Evolutionary conservation across 2,329 filamentous ascomycete species (phyloP).

Genomic region (Exophiala lecanii-corni): DNA sequence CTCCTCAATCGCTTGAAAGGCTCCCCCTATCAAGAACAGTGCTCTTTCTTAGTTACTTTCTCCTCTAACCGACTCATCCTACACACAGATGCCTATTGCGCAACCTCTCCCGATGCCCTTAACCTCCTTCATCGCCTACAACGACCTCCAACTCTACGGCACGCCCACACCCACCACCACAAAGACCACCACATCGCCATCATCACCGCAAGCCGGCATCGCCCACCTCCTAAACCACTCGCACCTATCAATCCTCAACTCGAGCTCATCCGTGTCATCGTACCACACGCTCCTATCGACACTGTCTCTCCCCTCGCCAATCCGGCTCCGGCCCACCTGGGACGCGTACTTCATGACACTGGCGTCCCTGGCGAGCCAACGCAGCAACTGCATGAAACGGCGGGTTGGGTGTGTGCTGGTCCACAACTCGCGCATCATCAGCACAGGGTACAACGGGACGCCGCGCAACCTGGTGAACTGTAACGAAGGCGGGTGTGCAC

Average conservation of each 20-base stretch:
- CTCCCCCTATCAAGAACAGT: no score
- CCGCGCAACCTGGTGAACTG: conserved; percentile 85
- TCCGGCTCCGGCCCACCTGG: conserved; percentile 83
- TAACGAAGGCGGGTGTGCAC: conserved; percentile 80
- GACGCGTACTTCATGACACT: conserved; percentile 98
- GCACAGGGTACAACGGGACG: conserved; percentile 97
- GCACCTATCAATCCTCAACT: conserved; percentile 81
- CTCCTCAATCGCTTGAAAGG: no score
- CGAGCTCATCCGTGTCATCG: conserved; percentile 64
- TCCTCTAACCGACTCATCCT: no score
- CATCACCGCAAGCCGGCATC: conserved; percentile 52
- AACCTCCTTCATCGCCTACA: conserved; percentile 56
- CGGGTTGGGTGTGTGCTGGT: conserved; percentile 93
- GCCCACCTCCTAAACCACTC: conserved; percentile 76
- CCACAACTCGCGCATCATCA: conserved; percentile 72
- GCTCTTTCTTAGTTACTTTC: no score
- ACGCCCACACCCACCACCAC: conserved; percentile 15
- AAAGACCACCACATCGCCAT: conserved; percentile 2
- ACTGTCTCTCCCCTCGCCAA: conserved; percentile 71
- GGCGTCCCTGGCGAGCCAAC: conserved; percentile 82
- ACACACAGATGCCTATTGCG: conserved; percentile 45
- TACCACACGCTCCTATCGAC: conserved; percentile 68
- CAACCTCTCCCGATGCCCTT: conserved; percentile 50
- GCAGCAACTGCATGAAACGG: conserved; percentile 97
- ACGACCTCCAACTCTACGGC: conserved; percentile 72